Evolutionary conservation across 2,329 filamentous ascomycete species (phyloP).

Genomic region (Sporothrix globosa): DNA sequence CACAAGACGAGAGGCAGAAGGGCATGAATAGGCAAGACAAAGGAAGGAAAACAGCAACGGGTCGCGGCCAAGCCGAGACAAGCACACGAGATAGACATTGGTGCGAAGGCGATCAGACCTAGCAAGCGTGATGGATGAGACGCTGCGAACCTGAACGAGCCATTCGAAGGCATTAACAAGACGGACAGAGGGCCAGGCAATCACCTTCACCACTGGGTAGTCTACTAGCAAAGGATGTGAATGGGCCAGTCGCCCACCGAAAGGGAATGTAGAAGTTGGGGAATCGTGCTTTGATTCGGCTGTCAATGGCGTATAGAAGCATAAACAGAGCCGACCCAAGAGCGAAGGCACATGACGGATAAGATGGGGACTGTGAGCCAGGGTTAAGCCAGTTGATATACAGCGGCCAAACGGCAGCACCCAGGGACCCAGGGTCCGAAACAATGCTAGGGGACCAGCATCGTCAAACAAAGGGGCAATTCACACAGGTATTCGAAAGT

Average conservation of each 20-base stretch:
- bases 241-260: neutral
- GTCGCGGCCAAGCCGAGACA: neutral
- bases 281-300: conserved; percentile 13
- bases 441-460: neutral
- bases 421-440: conserved; percentile 14
- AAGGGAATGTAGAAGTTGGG: neutral
- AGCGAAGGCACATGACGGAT: neutral
- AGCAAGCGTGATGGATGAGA: conserved; percentile 14
- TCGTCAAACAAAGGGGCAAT: conserved; percentile 5
- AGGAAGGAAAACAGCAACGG: conserved; percentile 25
- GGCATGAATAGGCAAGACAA: neutral
- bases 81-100: conserved; percentile 22
- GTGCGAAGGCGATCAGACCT: conserved; percentile 30
- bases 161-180: neutral
- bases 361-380: neutral
- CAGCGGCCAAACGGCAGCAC: neutral
- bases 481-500: neutral
- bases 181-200: neutral
- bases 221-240: neutral
- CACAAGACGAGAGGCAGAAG: neutral
- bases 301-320: conserved; percentile 8
- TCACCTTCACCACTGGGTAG: neutral
- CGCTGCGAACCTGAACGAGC: neutral
- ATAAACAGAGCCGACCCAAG: conserved; percentile 16
- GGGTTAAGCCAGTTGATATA: neutral